These are phyloP conservation scores for Rhodamnia rubescens DNA, from an alignment of 345 rosid genomes.

Conservation along the genomic window DNA sequence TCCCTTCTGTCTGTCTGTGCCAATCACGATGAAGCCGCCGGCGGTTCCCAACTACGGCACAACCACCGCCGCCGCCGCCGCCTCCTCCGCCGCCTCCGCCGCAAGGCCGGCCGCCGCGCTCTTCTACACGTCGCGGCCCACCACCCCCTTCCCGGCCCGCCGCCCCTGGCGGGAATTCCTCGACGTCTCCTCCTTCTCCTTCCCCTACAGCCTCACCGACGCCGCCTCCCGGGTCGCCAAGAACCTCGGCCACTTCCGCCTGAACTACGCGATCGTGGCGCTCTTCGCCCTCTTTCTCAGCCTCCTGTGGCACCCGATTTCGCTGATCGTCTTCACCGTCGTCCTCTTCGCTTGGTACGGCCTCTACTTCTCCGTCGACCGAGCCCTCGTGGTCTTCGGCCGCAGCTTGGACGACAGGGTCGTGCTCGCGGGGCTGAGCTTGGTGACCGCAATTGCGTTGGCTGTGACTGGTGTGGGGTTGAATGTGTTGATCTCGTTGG, in stretches of 20 bases:
- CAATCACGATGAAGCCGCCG: not conserved
- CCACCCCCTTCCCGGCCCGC: slow-evolving; percentile 37
- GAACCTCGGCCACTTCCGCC: slow-evolving; percentile 59
- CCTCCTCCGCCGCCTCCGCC: slow-evolving; percentile 7
- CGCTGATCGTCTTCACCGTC: slow-evolving; percentile 55
- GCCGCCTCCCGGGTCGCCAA: slow-evolving; percentile 42
- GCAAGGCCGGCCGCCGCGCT: slow-evolving; percentile 5
- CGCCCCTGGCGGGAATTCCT: slow-evolving; percentile 82
- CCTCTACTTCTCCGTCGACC: slow-evolving; percentile 64
- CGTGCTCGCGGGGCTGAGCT: slow-evolving; percentile 32
- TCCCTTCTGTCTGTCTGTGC: not conserved
- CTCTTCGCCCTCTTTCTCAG: slow-evolving; percentile 55
- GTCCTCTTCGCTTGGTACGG: slow-evolving; percentile 65
- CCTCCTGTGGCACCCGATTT: slow-evolving; percentile 69
- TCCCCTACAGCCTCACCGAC: slow-evolving; percentile 43
- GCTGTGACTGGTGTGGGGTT: slow-evolving; percentile 64
- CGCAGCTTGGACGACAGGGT: slow-evolving; percentile 43
- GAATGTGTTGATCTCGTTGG: slow-evolving; percentile 55
- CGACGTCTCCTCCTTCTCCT: slow-evolving; percentile 29
- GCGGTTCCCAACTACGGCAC: not conserved
- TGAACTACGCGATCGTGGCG: slow-evolving; percentile 50
- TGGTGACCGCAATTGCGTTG: slow-evolving; percentile 59
- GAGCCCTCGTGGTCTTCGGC: slow-evolving; percentile 38
- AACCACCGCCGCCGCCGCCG: slow-evolving; percentile 3
- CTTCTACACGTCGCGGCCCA: slow-evolving; percentile 38